phyloP scores from a whole-genome alignment of 495 filamentous ascomycete genomes.

The Xylaria acuta region DNA sequence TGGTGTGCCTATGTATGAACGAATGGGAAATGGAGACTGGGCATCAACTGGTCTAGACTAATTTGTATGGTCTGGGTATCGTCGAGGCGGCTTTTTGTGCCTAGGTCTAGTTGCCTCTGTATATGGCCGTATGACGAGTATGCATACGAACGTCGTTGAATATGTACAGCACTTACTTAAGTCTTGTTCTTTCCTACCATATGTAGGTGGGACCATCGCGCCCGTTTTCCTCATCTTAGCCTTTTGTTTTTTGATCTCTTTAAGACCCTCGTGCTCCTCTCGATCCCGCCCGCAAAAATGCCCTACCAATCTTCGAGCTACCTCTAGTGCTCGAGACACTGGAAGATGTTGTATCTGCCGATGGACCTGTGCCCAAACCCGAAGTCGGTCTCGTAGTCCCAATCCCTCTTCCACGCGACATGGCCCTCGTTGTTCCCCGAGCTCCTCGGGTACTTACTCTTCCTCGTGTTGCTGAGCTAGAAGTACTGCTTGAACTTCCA shows the following conservation, averaged over 20 bases:
- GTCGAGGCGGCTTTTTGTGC: slow-evolving; percentile 21
- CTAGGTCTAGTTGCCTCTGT: slow-evolving; percentile 12
- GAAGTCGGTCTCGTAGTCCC: slow-evolving; percentile 20
- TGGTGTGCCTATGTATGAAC: slow-evolving; percentile 2
- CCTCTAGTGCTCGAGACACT: slow-evolving; percentile 40
- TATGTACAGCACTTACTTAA: slow-evolving; percentile 9
- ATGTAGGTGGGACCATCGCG: not conserved
- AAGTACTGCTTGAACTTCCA: slow-evolving; percentile 27
- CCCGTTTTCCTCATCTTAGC: not conserved
- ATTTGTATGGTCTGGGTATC: slow-evolving; percentile 12
- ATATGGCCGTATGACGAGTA: not conserved
- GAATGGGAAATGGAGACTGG: slow-evolving; percentile 9
- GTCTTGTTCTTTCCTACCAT: not conserved
- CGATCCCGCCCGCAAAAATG: slow-evolving; percentile 40
- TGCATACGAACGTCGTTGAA: slow-evolving; percentile 8
- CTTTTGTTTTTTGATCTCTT: not conserved
- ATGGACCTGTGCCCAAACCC: slow-evolving; percentile 25
- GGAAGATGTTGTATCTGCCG: slow-evolving; percentile 40
- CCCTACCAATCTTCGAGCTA: slow-evolving; percentile 52
- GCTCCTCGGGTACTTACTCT: slow-evolving; percentile 29
- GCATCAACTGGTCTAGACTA: slow-evolving; percentile 13
- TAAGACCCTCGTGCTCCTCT: slow-evolving; percentile 39
- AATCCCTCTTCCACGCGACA: slow-evolving; percentile 34
- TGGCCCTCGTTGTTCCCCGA: slow-evolving; percentile 34
- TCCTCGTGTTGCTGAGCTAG: slow-evolving; percentile 4